Conservation (phyloP, 805 yeast genomes). For the Danielozyma ontarioensis region DNA sequence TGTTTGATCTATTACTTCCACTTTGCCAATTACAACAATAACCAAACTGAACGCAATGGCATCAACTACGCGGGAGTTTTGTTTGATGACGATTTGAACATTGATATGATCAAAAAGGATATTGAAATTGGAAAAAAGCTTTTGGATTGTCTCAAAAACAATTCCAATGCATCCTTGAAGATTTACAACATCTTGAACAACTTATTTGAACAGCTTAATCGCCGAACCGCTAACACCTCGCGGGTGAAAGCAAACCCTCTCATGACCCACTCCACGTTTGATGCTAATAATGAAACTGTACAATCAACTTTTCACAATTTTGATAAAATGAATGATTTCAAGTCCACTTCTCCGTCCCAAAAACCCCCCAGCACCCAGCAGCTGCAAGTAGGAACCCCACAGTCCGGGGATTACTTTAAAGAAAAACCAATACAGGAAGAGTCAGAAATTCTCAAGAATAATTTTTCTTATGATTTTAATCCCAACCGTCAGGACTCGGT, state of each 20-base stretch:
- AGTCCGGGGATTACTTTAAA: too few relatives aligned
- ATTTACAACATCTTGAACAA: slow-evolving; percentile 76
- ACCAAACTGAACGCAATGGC: slow-evolving; percentile 17
- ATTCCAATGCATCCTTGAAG: slow-evolving; percentile 72
- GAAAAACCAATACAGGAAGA: too few relatives aligned
- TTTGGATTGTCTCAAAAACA: slow-evolving; percentile 63
- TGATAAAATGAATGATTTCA: slow-evolving; percentile 22
- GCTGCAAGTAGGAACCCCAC: too few relatives aligned
- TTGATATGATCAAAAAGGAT: slow-evolving; percentile 58
- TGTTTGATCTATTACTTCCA: slow-evolving; percentile 79
- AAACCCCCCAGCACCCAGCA: too few relatives aligned
- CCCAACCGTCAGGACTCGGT: slow-evolving; percentile 2
- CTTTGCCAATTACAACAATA: slow-evolving; percentile 33
- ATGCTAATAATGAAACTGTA: slow-evolving; percentile 12
- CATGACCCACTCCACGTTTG: slow-evolving; percentile 4
- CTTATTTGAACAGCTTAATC: slow-evolving; percentile 73
- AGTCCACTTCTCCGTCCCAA: background rate
- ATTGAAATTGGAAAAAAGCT: slow-evolving; percentile 80
- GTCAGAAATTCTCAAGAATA: too few relatives aligned
- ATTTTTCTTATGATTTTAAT: background rate
- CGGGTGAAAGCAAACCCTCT: slow-evolving; percentile 6
- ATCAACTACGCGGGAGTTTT: slow-evolving; percentile 40
- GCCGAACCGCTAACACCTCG: slow-evolving; percentile 54
- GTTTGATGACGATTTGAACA: slow-evolving; percentile 41
- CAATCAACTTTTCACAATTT: slow-evolving; percentile 22